Conservation (phyloP, 305 asterid genomes). For the Solanum hybrid region DNA sequence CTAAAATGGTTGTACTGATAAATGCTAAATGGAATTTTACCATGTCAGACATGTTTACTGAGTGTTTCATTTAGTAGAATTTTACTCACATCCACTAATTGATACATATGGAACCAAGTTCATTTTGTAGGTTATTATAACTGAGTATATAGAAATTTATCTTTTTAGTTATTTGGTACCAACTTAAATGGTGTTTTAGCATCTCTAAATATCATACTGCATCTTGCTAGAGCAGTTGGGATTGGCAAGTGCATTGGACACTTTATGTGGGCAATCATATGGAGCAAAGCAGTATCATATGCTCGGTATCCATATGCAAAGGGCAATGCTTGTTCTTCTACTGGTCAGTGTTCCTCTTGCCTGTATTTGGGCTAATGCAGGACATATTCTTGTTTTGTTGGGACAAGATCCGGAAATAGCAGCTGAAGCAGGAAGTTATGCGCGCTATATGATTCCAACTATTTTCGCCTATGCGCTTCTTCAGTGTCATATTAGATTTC, state of each 20-base stretch:
- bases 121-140: background rate
- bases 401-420: background rate
- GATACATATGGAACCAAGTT: background rate
- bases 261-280: background rate
- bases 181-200: background rate
- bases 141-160: background rate
- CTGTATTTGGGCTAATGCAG: background rate
- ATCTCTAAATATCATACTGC: background rate
- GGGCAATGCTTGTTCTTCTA: background rate
- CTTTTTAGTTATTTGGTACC: background rate
- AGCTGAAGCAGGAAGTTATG: background rate
- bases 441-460: background rate
- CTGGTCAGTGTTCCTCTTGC: background rate
- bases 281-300: background rate
- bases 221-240: background rate
- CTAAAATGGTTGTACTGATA: background rate
- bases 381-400: background rate
- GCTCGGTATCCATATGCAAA: background rate
- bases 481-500: background rate
- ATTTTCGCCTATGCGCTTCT: background rate
- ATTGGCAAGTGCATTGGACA: background rate
- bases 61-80: background rate
- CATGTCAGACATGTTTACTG: background rate
- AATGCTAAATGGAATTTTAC: background rate
- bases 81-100: background rate